Conservation (phyloP, 768 basidiomycete species). For the Termitomyces sp. region DNA sequence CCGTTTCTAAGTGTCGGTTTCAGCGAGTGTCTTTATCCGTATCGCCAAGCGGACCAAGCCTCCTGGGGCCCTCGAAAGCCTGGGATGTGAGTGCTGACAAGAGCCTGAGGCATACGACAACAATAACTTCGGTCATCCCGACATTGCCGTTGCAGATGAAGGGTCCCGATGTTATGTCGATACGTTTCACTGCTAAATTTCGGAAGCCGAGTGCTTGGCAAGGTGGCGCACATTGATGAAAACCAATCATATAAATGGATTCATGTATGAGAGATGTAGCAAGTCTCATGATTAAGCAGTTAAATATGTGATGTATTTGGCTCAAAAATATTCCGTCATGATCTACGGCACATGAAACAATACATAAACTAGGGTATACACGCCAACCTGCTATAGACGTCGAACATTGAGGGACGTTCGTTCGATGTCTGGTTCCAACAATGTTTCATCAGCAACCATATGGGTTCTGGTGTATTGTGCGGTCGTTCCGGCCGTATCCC, state of each 20-base stretch:
- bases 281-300: not conserved
- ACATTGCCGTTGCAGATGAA: no score
- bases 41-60: no score
- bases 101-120: not conserved
- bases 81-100: no score
- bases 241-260: no score
- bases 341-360: not conserved
- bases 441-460: slow-evolving; percentile 3
- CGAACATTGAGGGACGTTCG: slow-evolving; percentile 1
- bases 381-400: slow-evolving; percentile 6
- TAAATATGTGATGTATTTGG: not conserved
- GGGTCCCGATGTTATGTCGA: no score
- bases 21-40: no score
- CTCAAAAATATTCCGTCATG: not conserved
- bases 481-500: slow-evolving; percentile 5
- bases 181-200: no score
- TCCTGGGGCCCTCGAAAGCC: no score
- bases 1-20: no score
- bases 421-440: slow-evolving; percentile 5
- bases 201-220: no score
- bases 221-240: no score
- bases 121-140: not conserved
- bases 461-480: not conserved
- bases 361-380: not conserved
- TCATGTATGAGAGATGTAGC: not conserved